A percentile compares a stretch with the other conserved stretches of the same genome.
Conservation (phyloP, 2,329 filamentous ascomycete species). For the Scedosporium aurantiacum region DNA sequence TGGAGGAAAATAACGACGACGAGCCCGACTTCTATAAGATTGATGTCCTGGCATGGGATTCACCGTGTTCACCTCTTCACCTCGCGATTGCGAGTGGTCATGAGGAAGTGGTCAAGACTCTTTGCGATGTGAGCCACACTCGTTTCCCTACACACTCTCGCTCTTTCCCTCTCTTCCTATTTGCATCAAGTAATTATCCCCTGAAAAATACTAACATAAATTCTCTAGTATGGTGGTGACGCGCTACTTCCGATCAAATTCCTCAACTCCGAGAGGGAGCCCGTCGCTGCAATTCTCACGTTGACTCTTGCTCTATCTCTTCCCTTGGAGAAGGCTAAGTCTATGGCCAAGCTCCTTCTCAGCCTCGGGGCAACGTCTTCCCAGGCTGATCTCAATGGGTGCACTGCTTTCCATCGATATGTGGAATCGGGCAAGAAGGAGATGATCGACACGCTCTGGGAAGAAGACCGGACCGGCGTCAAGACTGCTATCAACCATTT, state of each 20-base stretch:
- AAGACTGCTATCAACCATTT: constrained; percentile 58
- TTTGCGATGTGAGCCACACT: constrained; percentile 43
- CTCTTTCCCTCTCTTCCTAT: constrained; percentile 9
- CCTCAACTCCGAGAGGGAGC: constrained; percentile 33
- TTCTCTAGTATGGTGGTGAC: constrained; percentile 60
- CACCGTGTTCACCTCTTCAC: constrained; percentile 62
- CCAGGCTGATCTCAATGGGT: constrained; percentile 56
- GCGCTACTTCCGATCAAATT: constrained; percentile 65
- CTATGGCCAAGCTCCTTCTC: constrained; percentile 55
- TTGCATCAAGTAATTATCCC: background rate
- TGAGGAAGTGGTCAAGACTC: constrained; percentile 52
- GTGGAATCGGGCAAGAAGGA: constrained; percentile 32
- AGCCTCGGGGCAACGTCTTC: constrained; percentile 60
- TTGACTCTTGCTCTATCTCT: constrained; percentile 57
- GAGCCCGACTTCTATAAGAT: constrained; percentile 74
- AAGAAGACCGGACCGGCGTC: constrained; percentile 48
- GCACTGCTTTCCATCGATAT: constrained; percentile 53
- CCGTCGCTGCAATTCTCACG: constrained; percentile 53
- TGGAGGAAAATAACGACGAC: constrained; percentile 44
- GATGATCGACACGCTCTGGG: constrained; percentile 36
- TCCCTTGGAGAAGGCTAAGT: constrained; percentile 48
- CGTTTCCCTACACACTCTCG: background rate
- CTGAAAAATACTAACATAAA: background rate
- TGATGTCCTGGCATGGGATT: constrained; percentile 72
- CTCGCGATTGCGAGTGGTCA: constrained; percentile 68